Base-by-base conservation (phyloP, 2,329 filamentous ascomycete species). In the Talaromyces pinophilus region DNA sequence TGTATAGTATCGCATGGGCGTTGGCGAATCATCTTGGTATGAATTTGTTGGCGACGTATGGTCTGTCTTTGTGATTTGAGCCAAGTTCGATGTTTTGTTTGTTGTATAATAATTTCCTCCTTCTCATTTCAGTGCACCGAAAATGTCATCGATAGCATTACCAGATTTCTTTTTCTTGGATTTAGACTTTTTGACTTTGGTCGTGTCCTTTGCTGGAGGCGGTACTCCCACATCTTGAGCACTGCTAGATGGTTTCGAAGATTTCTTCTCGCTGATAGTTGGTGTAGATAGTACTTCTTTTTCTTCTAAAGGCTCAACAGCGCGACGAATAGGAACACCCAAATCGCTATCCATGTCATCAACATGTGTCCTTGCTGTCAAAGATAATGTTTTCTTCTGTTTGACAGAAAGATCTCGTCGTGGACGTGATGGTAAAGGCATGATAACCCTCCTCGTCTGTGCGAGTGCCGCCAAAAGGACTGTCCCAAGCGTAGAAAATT, bases 1-100 rank as follows among this genome's bases (percentile, higher is more conserved):
- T 99, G 70, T 99, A 96, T 77, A 91, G 88, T 69, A 90, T 95
- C 83, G 92, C 90, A 15, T 99, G 95, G 96, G 88, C 86, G 69
- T 74, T 94, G 55, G 91, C 87, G 7, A 92, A 93, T 81, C 94
- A 99, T 85, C 76, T 93, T 68, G 75, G 85, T 44, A 82, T 94
- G 52, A 93, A 94, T 76, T 72, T 93, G 40, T 81, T 85, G 5
- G 88, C 87, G 0, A 88, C 87, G 0, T 83, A 87, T 35, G 63
- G 86, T 44, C 71, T 91, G 57, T 88, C 85, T 13, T 57, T 19
- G 73, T 85, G 5, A 25, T 5, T 25, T 19, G 82, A 81, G 69
- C 4, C 19, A 7, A 38, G 33, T 25, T 13, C 25, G 5, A 22
- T 17, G 1, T 33, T 60, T 44, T 22, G 70, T 60, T 44, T 22